Evolutionary conservation across 163 green algal genomes (phyloP), one percentile per base, ranked within the genome.

Genomic region (Scenedesmus sp.): DNA sequence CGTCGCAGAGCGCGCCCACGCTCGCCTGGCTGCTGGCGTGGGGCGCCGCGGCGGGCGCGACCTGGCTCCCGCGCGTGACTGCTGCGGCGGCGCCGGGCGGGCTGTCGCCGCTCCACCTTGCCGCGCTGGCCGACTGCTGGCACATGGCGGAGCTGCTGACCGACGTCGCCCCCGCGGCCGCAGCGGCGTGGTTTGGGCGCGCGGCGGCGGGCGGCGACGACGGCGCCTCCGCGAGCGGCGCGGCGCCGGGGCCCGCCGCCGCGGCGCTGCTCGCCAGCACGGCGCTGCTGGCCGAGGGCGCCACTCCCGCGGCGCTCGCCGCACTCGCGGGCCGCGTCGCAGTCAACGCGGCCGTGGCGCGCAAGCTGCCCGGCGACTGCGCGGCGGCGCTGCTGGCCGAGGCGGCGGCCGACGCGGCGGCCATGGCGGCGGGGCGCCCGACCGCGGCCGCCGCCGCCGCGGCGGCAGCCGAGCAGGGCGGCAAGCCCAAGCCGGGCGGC

Each of bases 121-220:
- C 31, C 13, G 58, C 31, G 17, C 58, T 66, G 29, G 15, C 31
- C 13, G 58, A 31, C n/a, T 22, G 42, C 13, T 34, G 9, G 1
- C 13, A 34, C 26, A 36, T 48, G 4, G 58, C 58, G 26, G 58
- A 66, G 29, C 39, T 65, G 57, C 57, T 47, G 39, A 47, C 39
- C 6, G 7, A 34, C 39, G 29, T 65, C 57, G 57, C 57, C 24
- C n/a, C n/a, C 6, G 57, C 57, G 26, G 57, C 57, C 28, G 57
- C 57, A 4, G 57, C 57, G 3, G 57, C 57, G 17, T 65, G 57
- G 57, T 65, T 65, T 47, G 57, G 57, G 28, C 42, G 44, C 28
- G 13, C n/a, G 3, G 14, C 44, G 29, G 29, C 57, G n/a, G 10
- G 28, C 18, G 29, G 14, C 5, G 56, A 7, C 28, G 34, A 2